A percentile compares a stretch with the other conserved stretches of the same genome.
These are phyloP conservation scores for Fomitopsis betulina DNA, from an alignment of 1,284 basidiomycete genomes.

Conservation along the genomic window DNA sequence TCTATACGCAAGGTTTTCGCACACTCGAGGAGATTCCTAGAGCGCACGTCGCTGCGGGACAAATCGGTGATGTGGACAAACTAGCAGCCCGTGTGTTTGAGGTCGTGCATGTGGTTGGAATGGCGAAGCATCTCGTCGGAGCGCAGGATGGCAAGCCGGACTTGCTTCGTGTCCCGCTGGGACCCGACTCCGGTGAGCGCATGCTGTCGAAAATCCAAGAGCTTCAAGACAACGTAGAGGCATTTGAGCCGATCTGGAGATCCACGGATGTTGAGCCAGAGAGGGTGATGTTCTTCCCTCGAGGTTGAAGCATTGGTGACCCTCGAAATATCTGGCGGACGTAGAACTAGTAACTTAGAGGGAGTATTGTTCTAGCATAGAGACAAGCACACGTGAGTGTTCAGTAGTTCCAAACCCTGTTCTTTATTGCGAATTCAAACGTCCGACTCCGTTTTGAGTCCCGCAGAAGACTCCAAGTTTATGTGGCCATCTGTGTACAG, in stretches of 20 bases:
- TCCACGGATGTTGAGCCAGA: constrained; percentile 21
- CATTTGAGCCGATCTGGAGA: constrained; percentile 19
- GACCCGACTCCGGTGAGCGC: not conserved
- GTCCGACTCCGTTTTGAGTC: too few relatives aligned
- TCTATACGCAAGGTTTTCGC: constrained; percentile 20
- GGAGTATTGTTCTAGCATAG: too few relatives aligned
- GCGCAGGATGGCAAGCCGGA: constrained; percentile 1
- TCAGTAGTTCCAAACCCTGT: too few relatives aligned
- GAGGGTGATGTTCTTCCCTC: constrained; percentile 6
- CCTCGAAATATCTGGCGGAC: too few relatives aligned
- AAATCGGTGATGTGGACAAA: constrained; percentile 19
- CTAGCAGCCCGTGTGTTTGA: constrained; percentile 20
- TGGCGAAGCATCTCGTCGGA: not conserved
- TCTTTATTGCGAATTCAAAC: too few relatives aligned
- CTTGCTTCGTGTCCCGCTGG: not conserved
- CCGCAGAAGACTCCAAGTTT: too few relatives aligned
- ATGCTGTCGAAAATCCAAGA: constrained; percentile 1
- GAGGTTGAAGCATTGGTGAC: not conserved
- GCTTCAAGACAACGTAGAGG: constrained; percentile 18
- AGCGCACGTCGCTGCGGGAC: constrained; percentile 2
- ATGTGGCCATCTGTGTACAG: too few relatives aligned
- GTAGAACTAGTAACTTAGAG: too few relatives aligned
- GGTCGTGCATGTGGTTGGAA: constrained; percentile 12
- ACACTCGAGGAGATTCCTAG: constrained; percentile 10
- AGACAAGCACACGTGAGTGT: too few relatives aligned